Conservation (phyloP, 768 basidiomycete genomes). For the Tulasnella sp. region DNA sequence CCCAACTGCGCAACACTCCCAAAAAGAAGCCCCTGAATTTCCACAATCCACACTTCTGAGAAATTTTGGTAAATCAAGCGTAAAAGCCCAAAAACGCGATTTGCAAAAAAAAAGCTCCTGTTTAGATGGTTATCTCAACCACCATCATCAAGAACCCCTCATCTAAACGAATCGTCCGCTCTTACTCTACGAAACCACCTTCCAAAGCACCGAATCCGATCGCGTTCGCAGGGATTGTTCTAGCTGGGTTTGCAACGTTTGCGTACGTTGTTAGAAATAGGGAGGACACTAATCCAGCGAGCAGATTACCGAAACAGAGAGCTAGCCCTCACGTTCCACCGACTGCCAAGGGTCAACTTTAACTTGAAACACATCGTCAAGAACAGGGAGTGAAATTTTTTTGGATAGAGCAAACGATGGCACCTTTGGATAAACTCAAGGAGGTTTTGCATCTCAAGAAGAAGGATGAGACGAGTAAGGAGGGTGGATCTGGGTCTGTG, state of each 20-base stretch:
- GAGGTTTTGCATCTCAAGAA: constrained; percentile 10
- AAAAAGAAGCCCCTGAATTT: too few relatives aligned
- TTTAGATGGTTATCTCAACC: too few relatives aligned
- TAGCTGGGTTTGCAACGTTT: constrained; percentile 16
- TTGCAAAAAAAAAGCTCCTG: too few relatives aligned
- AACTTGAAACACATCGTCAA: background rate
- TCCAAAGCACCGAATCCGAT: constrained; percentile 15
- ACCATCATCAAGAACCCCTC: background rate
- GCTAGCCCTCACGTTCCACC: constrained; percentile 17
- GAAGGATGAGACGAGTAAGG: constrained; percentile 1
- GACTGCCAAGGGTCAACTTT: background rate
- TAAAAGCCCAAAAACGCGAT: too few relatives aligned
- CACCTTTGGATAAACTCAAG: constrained; percentile 9
- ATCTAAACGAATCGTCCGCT: background rate
- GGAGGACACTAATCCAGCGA: constrained; percentile 12
- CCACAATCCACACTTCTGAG: too few relatives aligned
- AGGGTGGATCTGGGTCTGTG: background rate
- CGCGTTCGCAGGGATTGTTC: constrained; percentile 9
- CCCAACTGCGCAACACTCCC: background rate
- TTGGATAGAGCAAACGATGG: too few relatives aligned
- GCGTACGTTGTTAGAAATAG: constrained; percentile 12
- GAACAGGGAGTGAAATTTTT: background rate
- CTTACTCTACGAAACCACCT: constrained; percentile 10
- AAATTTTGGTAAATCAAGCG: too few relatives aligned
- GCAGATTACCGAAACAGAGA: constrained; percentile 13